These are phyloP conservation scores for Hymenoscyphus fructigenus DNA, from an alignment of 2,329 filamentous ascomycete genomes.

Conservation along the genomic window DNA sequence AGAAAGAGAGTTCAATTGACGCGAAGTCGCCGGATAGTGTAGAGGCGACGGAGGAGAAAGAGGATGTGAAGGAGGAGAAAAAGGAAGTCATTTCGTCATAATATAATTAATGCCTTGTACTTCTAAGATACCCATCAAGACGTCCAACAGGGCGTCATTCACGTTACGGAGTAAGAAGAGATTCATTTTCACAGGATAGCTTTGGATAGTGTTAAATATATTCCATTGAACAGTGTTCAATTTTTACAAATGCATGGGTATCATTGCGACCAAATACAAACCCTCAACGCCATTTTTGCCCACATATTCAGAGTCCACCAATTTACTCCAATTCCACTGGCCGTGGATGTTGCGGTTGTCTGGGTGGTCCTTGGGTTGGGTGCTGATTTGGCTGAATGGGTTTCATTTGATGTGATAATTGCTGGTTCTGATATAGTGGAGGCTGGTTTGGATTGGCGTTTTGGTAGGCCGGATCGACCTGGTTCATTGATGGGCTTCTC, in stretches of 20 bases:
- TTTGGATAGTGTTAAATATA: slow-evolving; percentile 7
- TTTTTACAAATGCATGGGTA: neutral
- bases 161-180: neutral
- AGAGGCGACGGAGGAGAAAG: slow-evolving; percentile 4
- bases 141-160: neutral
- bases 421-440: neutral
- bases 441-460: slow-evolving; percentile 7
- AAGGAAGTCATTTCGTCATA: slow-evolving; percentile 7
- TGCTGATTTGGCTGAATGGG: neutral
- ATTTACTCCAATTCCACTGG: slow-evolving; percentile 11
- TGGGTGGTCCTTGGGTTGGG: neutral
- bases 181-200: slow-evolving; percentile 4
- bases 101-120: slow-evolving; percentile 12
- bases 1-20: neutral
- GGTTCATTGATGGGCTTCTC: slow-evolving; percentile 13
- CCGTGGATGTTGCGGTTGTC: neutral
- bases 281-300: neutral
- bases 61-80: slow-evolving; percentile 11
- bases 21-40: neutral
- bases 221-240: neutral
- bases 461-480: slow-evolving; percentile 7
- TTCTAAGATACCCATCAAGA: slow-evolving; percentile 23
- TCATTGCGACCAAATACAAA: slow-evolving; percentile 2
- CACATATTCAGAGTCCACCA: neutral
- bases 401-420: neutral